These are phyloP conservation scores for Tylopilus rubrobrunneus DNA, from an alignment of 768 basidiomycete genomes.

Conservation along the genomic window DNA sequence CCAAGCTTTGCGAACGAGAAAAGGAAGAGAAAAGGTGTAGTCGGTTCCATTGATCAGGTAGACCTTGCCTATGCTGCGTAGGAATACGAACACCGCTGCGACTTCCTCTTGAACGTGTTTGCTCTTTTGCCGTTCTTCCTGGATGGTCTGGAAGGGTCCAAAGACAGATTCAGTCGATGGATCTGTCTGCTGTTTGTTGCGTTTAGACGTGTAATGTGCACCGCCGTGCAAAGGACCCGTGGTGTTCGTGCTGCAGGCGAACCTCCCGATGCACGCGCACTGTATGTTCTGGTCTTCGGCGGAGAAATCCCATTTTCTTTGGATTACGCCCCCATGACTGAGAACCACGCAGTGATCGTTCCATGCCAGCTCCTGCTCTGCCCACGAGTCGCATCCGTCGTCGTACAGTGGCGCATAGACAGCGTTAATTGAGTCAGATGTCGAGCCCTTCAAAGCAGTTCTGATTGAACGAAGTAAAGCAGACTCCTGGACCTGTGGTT, in stretches of 20 bases:
- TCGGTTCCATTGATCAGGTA: conserved; percentile 68
- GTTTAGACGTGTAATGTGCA: conserved; percentile 27
- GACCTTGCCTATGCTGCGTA: conserved; percentile 70
- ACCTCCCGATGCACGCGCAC: conserved; percentile 73
- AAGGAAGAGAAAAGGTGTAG: conserved; percentile 77
- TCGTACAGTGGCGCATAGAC: conserved; percentile 42
- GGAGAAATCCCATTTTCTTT: conserved; percentile 71
- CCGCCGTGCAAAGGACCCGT: conserved; percentile 24
- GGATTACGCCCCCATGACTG: conserved; percentile 63
- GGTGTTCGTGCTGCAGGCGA: conserved; percentile 48
- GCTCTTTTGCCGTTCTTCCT: conserved; percentile 37
- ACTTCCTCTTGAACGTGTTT: conserved; percentile 38
- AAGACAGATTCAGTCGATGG: conserved; percentile 30
- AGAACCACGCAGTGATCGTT: conserved; percentile 58
- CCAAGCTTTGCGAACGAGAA: conserved; percentile 77
- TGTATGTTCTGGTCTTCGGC: conserved; percentile 71
- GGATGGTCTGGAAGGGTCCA: conserved; percentile 41
- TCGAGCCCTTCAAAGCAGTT: conserved; percentile 54
- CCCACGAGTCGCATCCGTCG: conserved; percentile 37
- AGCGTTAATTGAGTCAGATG: conserved; percentile 38
- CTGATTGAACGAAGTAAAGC: conserved; percentile 55
- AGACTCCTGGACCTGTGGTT: conserved; percentile 25
- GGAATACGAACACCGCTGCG: conserved; percentile 70
- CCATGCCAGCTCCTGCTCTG: conserved; percentile 72
- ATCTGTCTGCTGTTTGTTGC: conserved; percentile 14